phyloP scores from a whole-genome alignment of 2,329 filamentous ascomycete species.

The Curvularia sp. region DNA sequence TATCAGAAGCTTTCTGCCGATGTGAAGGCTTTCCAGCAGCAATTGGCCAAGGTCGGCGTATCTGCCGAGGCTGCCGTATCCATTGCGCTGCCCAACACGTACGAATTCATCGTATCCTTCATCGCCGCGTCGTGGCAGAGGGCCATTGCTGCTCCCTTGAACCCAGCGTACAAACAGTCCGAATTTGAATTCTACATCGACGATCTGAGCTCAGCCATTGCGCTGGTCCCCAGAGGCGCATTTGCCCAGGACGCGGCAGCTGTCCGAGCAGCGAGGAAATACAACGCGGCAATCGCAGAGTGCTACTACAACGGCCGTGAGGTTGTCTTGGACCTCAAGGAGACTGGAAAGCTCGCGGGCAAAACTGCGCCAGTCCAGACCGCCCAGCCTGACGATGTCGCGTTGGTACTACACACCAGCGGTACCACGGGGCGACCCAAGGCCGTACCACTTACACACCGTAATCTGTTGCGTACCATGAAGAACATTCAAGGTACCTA shows the following conservation, averaged over 20 bases:
- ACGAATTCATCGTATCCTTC: constrained; percentile 88
- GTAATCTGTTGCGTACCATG: constrained; percentile 83
- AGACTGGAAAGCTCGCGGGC: constrained; percentile 69
- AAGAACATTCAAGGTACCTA: constrained; percentile 82
- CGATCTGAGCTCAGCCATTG: constrained; percentile 79
- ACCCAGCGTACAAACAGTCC: constrained; percentile 85
- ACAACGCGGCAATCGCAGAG: constrained; percentile 84
- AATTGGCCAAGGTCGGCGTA: constrained; percentile 78
- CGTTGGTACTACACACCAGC: constrained; percentile 82
- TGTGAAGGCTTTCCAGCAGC: constrained; percentile 74
- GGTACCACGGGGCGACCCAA: constrained; percentile 87
- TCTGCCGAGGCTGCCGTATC: constrained; percentile 74
- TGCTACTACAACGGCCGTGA: constrained; percentile 78
- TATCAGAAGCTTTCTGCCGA: constrained; percentile 72
- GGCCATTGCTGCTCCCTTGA: constrained; percentile 83
- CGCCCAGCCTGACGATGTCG: constrained; percentile 78
- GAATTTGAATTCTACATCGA: constrained; percentile 94
- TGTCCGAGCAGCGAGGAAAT: constrained; percentile 78
- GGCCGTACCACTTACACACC: constrained; percentile 79
- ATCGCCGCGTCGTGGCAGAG: constrained; percentile 86
- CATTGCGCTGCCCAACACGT: constrained; percentile 82
- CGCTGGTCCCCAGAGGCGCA: constrained; percentile 76
- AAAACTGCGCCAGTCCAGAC: constrained; percentile 58
- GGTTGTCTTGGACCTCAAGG: constrained; percentile 79
- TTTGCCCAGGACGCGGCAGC: constrained; percentile 71